Percentiles rank a stretch among this genome's conserved stretches.
Evolutionary conservation across 1,139 yeast genomes (phyloP).

Genomic region (Candida neerlandica): DNA sequence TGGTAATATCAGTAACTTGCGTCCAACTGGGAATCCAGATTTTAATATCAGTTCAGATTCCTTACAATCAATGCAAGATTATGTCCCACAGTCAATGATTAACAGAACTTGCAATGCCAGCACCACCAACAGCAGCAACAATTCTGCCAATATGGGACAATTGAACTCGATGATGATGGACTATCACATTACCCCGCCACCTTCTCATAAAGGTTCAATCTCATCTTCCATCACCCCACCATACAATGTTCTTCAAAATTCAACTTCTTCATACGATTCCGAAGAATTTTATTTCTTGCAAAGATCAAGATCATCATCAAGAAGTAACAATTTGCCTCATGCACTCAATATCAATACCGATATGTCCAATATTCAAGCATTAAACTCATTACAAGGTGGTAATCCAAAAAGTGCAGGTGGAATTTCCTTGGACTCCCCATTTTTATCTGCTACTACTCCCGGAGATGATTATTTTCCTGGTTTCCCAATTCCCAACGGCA

Average conservation of each 20-base stretch:
- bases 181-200: conserved; percentile 46
- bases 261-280: conserved; percentile 14
- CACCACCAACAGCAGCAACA: conserved; percentile 10
- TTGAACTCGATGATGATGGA: conserved; percentile 44
- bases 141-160: conserved; percentile 14
- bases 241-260: conserved; percentile 3
- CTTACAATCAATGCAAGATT: conserved; percentile 48
- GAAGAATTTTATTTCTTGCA: conserved; percentile 13
- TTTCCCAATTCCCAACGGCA: conserved; percentile 9
- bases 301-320: conserved; percentile 30
- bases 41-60: conserved; percentile 44
- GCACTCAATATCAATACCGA: conserved; percentile 49
- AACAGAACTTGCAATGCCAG: conserved; percentile 21
- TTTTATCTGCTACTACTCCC: conserved; percentile 45
- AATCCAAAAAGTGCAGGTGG: conserved; percentile 13
- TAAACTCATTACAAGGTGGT: conserved; percentile 29
- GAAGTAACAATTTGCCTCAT: conserved; percentile 30
- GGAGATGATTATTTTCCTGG: conserved; percentile 37
- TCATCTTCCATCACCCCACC: conserved; percentile 22
- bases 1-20: conserved; percentile 43
- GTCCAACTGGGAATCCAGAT: conserved; percentile 24
- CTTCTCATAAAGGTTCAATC: conserved; percentile 38
- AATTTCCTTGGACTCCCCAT: conserved; percentile 45
- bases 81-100: conserved; percentile 45
- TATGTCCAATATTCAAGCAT: conserved; percentile 31